These are phyloP conservation scores for Arxiozyma slooffiae DNA, from an alignment of 1,139 yeast species.

Conservation along the genomic window DNA sequence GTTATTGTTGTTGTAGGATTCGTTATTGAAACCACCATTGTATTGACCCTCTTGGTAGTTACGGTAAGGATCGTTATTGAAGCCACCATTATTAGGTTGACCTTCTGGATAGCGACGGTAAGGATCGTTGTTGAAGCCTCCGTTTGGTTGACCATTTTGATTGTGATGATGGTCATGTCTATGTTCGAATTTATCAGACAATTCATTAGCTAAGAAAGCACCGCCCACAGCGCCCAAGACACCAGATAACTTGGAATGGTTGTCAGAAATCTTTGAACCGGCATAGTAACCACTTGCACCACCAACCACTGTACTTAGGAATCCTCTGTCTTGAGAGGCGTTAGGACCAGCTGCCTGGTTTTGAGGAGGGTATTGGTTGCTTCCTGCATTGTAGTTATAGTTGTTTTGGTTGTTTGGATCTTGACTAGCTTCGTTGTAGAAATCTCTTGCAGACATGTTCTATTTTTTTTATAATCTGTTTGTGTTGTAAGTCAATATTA, in stretches of 20 bases:
- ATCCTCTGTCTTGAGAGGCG: constrained; percentile 42
- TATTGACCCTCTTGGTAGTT: no score
- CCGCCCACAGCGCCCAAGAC: constrained; percentile 54
- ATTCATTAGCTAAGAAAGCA: constrained; percentile 48
- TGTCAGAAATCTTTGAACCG: constrained; percentile 34
- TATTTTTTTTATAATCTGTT: no score
- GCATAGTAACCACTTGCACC: constrained; percentile 51
- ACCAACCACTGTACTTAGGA: constrained; percentile 46
- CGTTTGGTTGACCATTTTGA: constrained; percentile 5
- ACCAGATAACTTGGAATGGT: constrained; percentile 45
- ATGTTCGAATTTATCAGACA: constrained; percentile 36
- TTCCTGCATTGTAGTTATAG: constrained; percentile 14
- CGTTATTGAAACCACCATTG: no score
- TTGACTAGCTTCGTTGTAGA: constrained; percentile 35
- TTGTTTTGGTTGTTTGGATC: constrained; percentile 31
- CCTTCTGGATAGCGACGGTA: constrained; percentile 10
- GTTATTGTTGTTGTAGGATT: no score
- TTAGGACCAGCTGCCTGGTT: constrained; percentile 7
- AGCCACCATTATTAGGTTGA: constrained; percentile 11
- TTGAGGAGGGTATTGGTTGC: constrained; percentile 2
- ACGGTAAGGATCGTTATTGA: no score
- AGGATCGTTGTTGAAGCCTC: constrained; percentile 12
- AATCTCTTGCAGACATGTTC: constrained; percentile 56
- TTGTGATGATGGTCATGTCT: constrained; percentile 7
- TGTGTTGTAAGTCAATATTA: no score